A percentile compares a stretch with the other conserved stretches of the same genome.
Conservation (phyloP, 768 basidiomycete species). For the Suillus bovinus region DNA sequence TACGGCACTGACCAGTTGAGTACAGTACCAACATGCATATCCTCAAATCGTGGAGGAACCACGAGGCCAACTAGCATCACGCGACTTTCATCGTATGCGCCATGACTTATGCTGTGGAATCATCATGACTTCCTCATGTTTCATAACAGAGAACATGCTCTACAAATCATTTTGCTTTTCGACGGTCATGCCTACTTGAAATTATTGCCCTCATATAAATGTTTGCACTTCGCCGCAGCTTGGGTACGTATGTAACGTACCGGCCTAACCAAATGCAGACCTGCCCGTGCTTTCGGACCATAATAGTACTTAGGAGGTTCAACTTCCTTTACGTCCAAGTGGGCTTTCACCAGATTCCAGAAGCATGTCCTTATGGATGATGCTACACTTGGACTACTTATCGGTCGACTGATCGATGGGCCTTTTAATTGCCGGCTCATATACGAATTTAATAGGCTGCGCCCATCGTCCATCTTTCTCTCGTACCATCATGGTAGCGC, state of each 20-base stretch:
- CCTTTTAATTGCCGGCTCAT: background rate
- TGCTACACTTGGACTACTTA: background rate
- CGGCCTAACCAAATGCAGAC: background rate
- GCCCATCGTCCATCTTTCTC: slow-evolving; percentile 7
- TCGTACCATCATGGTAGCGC: slow-evolving; percentile 22
- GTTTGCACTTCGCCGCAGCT: background rate
- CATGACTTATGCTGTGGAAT: background rate
- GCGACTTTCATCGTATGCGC: slow-evolving; percentile 89
- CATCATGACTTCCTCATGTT: background rate
- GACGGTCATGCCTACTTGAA: background rate
- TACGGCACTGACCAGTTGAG: slow-evolving; percentile 60
- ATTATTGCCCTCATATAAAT: no score
- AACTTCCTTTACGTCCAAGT: background rate
- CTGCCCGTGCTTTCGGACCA: background rate
- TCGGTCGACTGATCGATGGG: background rate
- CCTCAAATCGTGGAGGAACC: slow-evolving; percentile 63
- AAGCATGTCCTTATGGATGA: background rate
- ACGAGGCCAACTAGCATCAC: slow-evolving; percentile 85
- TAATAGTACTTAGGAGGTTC: background rate
- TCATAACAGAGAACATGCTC: background rate
- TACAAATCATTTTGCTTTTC: background rate
- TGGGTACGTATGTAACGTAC: background rate
- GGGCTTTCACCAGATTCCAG: background rate
- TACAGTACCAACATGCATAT: slow-evolving; percentile 43
- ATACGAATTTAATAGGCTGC: background rate